Base-by-base conservation (phyloP, 192 early-diverging fungal species). In the Mortierella claussenii region DNA sequence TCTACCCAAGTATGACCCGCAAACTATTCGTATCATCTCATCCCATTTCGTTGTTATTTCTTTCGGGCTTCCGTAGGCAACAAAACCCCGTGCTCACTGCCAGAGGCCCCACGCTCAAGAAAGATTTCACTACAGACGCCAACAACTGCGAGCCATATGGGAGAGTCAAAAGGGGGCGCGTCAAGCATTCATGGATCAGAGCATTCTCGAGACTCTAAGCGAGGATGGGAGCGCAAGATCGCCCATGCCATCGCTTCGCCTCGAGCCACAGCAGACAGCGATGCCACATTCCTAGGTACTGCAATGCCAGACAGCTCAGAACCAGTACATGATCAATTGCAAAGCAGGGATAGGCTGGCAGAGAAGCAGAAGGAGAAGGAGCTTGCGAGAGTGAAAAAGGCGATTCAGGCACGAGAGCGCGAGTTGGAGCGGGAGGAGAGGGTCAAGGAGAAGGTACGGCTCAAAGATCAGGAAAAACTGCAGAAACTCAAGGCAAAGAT, bases 311-410 rank as follows among this genome's bases (percentile, higher is more conserved):
- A 52, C 9, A 21, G 40, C 10, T 37, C 55, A 15, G 48, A 64
- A 46, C 20, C 47, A 23, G 8, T 52, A 42, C 1, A 18, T 36
- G 30, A 56, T 23, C 68, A 48, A 17, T 24, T 40, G 3, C 34
- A 42, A 4, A 63, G 54, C 31, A 48, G 55, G 46, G 70, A 65
- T 17, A 18, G 50, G 21, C 55, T 50, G 21, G 3, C 40, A 2
- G 62, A 74, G 26, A 57, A 59, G 26, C 70, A 65, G 9, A 12
- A 43, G 2, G 70, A 74, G 33, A 74, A 65, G 21, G 70, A 74
- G n/a, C 27, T 54, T 30, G 70, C 61, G 0, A 74, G 60, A 28
- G 61, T 62, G n/a, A 57, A 44, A 21, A 74, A 74, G 45, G 3
- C 45, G 3, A 55, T 60, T 0, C 44, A 26, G 20, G 50, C 52